phyloP scores from a whole-genome alignment of 2,329 filamentous ascomycete genomes.

The Aspergillus niger region DNA sequence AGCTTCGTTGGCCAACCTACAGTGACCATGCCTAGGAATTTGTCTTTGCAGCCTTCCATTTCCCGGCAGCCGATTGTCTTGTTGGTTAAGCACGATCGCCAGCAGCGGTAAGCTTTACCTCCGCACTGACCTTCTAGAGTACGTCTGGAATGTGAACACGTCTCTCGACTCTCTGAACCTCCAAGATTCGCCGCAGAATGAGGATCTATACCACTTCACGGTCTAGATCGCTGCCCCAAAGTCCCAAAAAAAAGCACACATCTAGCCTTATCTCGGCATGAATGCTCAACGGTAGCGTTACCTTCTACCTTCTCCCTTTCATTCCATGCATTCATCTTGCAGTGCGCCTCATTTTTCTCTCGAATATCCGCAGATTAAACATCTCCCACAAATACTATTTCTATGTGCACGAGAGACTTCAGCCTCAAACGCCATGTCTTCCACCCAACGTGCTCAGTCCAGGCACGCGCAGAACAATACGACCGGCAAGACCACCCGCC shows the following conservation, averaged over 20 bases:
- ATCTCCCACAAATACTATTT: neutral
- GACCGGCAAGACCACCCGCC: too few species aligned
- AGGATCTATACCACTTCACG: neutral
- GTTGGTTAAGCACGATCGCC: neutral
- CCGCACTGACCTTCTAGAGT: neutral
- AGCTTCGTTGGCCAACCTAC: neutral
- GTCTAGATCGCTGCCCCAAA: neutral
- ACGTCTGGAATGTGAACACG: neutral
- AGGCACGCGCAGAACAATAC: neutral
- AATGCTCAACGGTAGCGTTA: conserved; percentile 2
- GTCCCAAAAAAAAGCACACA: neutral
- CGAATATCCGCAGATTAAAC: neutral
- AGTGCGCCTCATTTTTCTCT: neutral
- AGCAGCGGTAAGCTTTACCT: neutral
- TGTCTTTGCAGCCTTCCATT: neutral
- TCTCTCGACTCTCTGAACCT: neutral
- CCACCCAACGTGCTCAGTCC: neutral
- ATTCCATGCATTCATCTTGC: neutral
- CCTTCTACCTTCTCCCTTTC: neutral
- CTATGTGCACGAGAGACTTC: neutral
- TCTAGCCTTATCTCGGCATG: conserved; percentile 1
- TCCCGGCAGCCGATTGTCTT: neutral
- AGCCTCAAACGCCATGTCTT: neutral
- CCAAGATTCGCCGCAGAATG: neutral
- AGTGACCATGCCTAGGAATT: neutral